Evolutionary conservation across 371 early-diverging fungal species (phyloP), one percentile per base, ranked within the genome.

Genomic region (Synchytrium microbalum): DNA sequence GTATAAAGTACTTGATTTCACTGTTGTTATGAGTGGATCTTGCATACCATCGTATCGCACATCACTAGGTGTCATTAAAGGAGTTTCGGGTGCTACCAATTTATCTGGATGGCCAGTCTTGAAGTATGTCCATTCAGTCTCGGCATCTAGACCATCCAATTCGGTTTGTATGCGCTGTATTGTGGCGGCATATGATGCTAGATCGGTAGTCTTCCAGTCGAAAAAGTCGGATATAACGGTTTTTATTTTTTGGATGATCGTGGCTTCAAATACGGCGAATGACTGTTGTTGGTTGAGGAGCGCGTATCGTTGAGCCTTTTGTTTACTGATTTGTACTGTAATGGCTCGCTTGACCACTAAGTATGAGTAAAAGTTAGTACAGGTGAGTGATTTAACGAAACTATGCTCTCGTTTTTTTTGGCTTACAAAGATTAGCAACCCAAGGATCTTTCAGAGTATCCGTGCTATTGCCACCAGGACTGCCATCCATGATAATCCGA

Each of bases 41-140:
- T 72, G 69, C 31, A 46, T 58, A 1, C 77, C 77, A 3, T 79
- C 75, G 57, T 75, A 75, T 26, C 23, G 33, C 32, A 79, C 61
- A 16, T 75, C 68, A 1, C 27, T 24, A 25, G 58, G 59, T 23
- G 29, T n/a, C 0, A 75, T 58, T 23, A 71, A 26, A 3, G 69
- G 71, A 23, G 32, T 51, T 23, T 59, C 66, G 3, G 54, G 66
- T 19, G 67, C 67, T 2, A 79, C 55, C 23, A 79, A 62, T 24
- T 64, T 66, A 60, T 73, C 72, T 46, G 31, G 31, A 61, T 71
- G 61, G 10, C 67, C 66, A 8, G 23, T 27, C 3, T 64, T 52
- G 65, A 79, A 79, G 16, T 69, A n/a, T n/a, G 46, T 30, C 79
- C 79, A 79, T 61, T 79, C 79, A 14, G 51, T 14, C n/a, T 68